Evolutionary conservation across 768 basidiomycete species (phyloP).

Genomic region (Agaricus blazei): DNA sequence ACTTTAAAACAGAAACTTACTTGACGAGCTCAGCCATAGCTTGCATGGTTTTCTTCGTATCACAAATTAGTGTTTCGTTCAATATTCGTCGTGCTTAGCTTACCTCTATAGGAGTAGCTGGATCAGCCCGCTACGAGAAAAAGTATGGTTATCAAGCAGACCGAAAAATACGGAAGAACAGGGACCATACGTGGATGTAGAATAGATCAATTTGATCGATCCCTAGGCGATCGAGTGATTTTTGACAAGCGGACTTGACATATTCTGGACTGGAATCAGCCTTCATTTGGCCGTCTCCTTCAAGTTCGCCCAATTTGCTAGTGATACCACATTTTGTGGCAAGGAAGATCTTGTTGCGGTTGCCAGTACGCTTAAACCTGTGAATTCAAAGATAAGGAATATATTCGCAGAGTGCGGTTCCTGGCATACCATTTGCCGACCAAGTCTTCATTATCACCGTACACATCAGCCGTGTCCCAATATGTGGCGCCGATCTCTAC

Average conservation of each 20-base stretch:
- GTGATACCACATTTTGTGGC: constrained; percentile 45
- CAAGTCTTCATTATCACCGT: constrained; percentile 18
- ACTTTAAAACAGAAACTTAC: constrained; percentile 19
- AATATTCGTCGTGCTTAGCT: neutral
- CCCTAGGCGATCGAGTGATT: constrained; percentile 36
- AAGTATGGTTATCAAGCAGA: neutral
- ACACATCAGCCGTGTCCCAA: constrained; percentile 48
- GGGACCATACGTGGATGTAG: constrained; percentile 31
- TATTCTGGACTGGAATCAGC: constrained; percentile 32
- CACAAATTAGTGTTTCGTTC: no score
- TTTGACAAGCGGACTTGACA: constrained; percentile 29
- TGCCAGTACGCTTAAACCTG: constrained; percentile 49
- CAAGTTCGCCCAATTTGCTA: neutral
- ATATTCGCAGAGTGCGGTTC: neutral
- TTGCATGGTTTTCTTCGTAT: constrained; percentile 29
- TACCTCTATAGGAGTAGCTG: neutral
- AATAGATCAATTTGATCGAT: constrained; percentile 40
- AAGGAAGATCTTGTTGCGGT: constrained; percentile 52
- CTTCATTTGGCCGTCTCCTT: neutral
- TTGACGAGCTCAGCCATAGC: constrained; percentile 51
- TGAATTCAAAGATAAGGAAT: neutral
- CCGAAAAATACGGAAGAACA: neutral
- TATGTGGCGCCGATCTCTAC: constrained; percentile 35
- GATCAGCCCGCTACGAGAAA: neutral
- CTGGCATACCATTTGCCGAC: constrained; percentile 37